Conservation (phyloP, 352 stramenopile genomes). For the Pythium phragmitis region DNA sequence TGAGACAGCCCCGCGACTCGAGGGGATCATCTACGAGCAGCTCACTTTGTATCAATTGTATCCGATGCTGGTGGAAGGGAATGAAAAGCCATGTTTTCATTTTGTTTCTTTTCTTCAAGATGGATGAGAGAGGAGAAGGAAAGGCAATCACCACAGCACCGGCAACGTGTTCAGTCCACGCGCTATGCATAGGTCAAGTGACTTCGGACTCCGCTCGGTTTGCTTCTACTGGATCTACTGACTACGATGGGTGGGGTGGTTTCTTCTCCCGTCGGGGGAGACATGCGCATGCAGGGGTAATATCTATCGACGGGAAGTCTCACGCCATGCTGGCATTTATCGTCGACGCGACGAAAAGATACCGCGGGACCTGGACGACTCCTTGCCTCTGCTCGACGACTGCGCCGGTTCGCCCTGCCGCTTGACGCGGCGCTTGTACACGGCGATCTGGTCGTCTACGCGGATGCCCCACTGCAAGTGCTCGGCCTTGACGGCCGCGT, state of each 20-base stretch:
- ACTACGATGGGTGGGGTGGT: conserved; percentile 6
- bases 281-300: neutral
- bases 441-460: conserved; percentile 84
- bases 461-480: conserved; percentile 88
- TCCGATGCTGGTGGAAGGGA: neutral
- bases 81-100: neutral
- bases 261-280: neutral
- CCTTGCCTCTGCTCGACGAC: conserved; percentile 5
- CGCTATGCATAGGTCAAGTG: neutral
- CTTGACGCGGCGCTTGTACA: conserved; percentile 90
- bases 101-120: neutral
- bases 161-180: conserved; percentile 10
- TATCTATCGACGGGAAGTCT: conserved; percentile 19
- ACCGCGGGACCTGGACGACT: conserved; percentile 24
- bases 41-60: neutral
- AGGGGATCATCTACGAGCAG: neutral
- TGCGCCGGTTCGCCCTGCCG: conserved; percentile 31
- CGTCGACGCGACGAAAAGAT: conserved; percentile 67
- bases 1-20: too few species aligned
- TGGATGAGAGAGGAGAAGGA: neutral
- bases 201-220: neutral
- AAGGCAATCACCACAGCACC: neutral
- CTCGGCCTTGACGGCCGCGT: conserved; percentile 69
- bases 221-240: conserved; percentile 9
- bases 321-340: conserved; percentile 36